Evolutionary conservation across 352 stramenopile species (phyloP), one percentile per base, ranked within the genome.

Genomic region (Pythium apleroticum): DNA sequence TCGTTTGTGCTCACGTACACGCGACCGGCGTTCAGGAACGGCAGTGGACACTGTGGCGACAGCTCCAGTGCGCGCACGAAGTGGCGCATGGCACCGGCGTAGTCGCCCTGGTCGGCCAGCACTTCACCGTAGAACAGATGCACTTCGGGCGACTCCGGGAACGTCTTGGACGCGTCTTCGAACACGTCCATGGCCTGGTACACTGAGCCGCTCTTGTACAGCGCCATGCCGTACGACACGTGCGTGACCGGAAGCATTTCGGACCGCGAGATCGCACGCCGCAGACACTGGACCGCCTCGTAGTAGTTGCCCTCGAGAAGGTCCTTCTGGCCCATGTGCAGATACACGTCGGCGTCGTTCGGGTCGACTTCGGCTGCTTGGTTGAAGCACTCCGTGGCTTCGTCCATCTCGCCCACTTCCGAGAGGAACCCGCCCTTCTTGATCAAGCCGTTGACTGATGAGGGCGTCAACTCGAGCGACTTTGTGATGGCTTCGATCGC

Each of bases 171-270:
- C 1, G 86, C 86, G 30, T 90, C 80, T 3, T 88, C 68, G 28
- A 95, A 95, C 52, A 93, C 79, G 54, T 95, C 86, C 59, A 89
- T 85, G 12, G 84, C 83, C 68, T 95, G 86, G 63, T 88, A 93
- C 20, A 83, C 76, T 0, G 85, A 95, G 3, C 86, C 85, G 41
- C 83, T 90, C 61, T 93, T 93, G 73, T 93, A 95, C 15, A 95
- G 75, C 54, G 86, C 86, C 85, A 93, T 95, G 45, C 81, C 86
- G 68, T 93, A 95, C 20, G 84, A 88, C 12, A 95, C 77, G 49
- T 93, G 80, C 0, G 78, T 91, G 17, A 93, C 82, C 0, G 83
- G 78, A 27, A 95, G 68, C 27, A 73, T 69, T 19, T 94, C 83
- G n/a, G 81, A 93, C 33, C 84, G 81, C 17, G 85, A 86, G 64